Conservation (phyloP, 176 grass and related monocot genomes). For the maize (Zea mays) region Zm-B73-REFERENCE-NAM-5.0 NC_050105.1:92972501-92973000, state of each 20-base stretch:
- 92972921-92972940: conserved; percentile 27
- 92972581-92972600: neutral
- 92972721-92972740: conserved; percentile 32
- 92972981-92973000: neutral
- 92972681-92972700: conserved; percentile 33
- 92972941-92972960: neutral
- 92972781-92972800: neutral
- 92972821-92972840: conserved; percentile 31
- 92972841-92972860: conserved; percentile 5
- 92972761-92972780: neutral
- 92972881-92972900: neutral
- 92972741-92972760: neutral
- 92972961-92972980: neutral
- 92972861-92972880: neutral
- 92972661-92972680: conserved; percentile 25
- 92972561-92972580: neutral
- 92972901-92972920: conserved; percentile 9
- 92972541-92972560: neutral
- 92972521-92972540: neutral
- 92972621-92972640: conserved; percentile 1
- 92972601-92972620: neutral
- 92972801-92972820: conserved; percentile 36
- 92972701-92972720: neutral
- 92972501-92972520: neutral
- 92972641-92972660: neutral